Conservation (phyloP, 495 filamentous ascomycete genomes). For the Neurospora discreta region DNA sequence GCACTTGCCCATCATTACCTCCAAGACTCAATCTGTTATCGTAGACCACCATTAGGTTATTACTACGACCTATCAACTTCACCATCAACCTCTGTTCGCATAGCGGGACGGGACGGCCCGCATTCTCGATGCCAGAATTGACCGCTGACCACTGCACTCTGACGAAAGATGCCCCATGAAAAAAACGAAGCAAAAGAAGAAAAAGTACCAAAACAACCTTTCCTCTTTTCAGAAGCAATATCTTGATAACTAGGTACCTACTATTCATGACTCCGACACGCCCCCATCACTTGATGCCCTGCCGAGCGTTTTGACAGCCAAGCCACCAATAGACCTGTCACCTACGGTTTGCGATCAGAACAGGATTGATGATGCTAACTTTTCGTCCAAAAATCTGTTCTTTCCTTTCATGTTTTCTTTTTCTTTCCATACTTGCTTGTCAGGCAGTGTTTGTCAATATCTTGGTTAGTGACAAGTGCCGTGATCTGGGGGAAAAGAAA, state of each 20-base stretch:
- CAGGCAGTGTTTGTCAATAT: not conserved
- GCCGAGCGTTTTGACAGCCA: not conserved
- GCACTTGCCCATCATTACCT: not conserved
- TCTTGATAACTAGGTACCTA: too few relatives aligned
- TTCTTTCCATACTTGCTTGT: not conserved
- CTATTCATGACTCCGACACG: not conserved
- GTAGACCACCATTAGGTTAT: not conserved
- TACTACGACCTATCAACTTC: not conserved
- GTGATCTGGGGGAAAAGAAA: not conserved
- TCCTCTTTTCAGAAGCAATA: not conserved
- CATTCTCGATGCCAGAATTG: not conserved
- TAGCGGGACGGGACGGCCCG: not conserved
- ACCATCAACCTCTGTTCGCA: not conserved
- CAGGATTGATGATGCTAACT: not conserved
- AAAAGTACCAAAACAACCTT: not conserved
- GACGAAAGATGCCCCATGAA: not conserved
- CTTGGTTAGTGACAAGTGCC: not conserved
- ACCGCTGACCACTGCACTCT: not conserved
- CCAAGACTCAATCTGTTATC: not conserved
- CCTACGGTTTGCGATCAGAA: not conserved
- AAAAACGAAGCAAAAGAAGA: not conserved
- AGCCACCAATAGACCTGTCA: not conserved
- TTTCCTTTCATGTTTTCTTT: not conserved
- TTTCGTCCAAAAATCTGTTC: not conserved
- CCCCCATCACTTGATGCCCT: not conserved